Evolutionary conservation across 169 alveolate species (phyloP), one percentile per base, ranked within the genome.

Genomic region (Toxoplasma gondii): DNA sequence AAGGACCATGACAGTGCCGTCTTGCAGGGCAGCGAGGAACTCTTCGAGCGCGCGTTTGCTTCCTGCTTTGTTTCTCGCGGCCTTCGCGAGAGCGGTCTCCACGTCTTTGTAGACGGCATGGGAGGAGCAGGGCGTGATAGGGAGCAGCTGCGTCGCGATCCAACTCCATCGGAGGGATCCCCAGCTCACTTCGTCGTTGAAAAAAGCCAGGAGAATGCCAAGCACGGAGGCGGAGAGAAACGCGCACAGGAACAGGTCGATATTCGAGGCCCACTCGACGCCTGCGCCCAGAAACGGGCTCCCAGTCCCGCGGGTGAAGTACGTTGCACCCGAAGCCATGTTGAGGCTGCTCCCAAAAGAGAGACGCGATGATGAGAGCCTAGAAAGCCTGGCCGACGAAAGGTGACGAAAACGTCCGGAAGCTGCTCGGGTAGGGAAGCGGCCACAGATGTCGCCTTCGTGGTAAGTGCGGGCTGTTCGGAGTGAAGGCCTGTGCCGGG

Each of bases 91-190:
- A 81, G 88, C 88, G 31, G 78, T 90, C 88, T 92, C 92, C 54
- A 82, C 95, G 64, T 92, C 95, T 44, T 82, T 82, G 67, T 43
- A 82, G 31, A 49, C 90, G 41, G 41, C 67, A 12, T 82, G 53
- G 41, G 69, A 24, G 36, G 90, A 82, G 69, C 4, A 16, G 44
- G 67, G 90, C 17, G 95, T 43, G 49, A 92, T 81, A n/a, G 95
- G 95, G 58, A 92, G 95, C 83, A 92, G 80, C 88, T 92, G 95
- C 67, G 95, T 92, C n/a, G 95, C 95, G 38, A 92, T 92, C 92
- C 92, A 92, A 27, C 92, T 82, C 64, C 88, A 90, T 22, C 95
- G 95, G 49, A 92, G 92, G 17, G 95, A 92, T 67, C 88, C 92
- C 54, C 88, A 38, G 44, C 92, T 82, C 39, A 90, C 95, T n/a